A percentile compares a stretch with the other conserved stretches of the same genome.
Evolutionary conservation across 805 yeast genomes (phyloP).

Genomic region (Candida peoriensis): DNA sequence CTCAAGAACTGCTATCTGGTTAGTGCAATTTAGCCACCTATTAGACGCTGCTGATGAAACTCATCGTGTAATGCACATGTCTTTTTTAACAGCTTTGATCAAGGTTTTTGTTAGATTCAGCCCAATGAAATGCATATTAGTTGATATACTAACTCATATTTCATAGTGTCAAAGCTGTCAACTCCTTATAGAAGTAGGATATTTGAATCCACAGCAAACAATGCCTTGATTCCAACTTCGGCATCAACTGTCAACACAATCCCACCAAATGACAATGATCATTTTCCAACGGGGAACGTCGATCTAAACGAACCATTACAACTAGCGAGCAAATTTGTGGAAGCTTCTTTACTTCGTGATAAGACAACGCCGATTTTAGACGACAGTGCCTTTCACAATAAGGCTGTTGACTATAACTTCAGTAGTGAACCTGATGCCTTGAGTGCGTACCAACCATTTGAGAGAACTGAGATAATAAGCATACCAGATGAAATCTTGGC

Average conservation of each 20-base stretch:
- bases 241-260: slow-evolving; percentile 10
- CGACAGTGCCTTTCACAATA: slow-evolving; percentile 41
- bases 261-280: slow-evolving; percentile 24
- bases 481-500: slow-evolving; percentile 80
- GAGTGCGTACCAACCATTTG: slow-evolving; percentile 67
- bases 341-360: slow-evolving; percentile 53
- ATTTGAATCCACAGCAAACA: slow-evolving; percentile 7
- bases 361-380: slow-evolving; percentile 52
- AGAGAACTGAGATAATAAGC: slow-evolving; percentile 57
- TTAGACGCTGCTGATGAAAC: no score
- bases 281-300: slow-evolving; percentile 26
- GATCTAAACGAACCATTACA: slow-evolving; percentile 36
- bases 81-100: no score
- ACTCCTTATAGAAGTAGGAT: slow-evolving; percentile 22
- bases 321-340: slow-evolving; percentile 60
- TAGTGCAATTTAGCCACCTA: no score
- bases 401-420: slow-evolving; percentile 64
- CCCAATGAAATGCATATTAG: no score
- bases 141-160: slow-evolving; percentile 5
- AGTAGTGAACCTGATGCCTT: slow-evolving; percentile 42
- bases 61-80: no score
- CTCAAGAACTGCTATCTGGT: no score
- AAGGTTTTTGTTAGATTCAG: no score
- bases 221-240: slow-evolving; percentile 6
- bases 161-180: slow-evolving; percentile 19